These are phyloP conservation scores for Xylariales sp. DNA, from an alignment of 2,329 filamentous ascomycete genomes.

Conservation along the genomic window DNA sequence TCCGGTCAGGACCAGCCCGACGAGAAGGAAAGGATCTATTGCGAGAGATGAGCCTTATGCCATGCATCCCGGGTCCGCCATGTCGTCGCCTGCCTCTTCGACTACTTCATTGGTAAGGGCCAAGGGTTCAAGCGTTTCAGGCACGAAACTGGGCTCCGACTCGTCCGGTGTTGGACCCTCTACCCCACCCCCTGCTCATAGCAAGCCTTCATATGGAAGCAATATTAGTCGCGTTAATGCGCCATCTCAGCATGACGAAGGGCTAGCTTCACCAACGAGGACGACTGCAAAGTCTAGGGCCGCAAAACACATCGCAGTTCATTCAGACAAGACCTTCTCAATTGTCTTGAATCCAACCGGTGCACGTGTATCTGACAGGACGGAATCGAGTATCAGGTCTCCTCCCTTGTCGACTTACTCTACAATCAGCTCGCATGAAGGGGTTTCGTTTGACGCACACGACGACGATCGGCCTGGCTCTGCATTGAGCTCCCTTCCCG, in stretches of 20 bases:
- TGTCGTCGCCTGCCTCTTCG: conserved; percentile 28
- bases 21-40: conserved; percentile 16
- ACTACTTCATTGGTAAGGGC: conserved; percentile 32
- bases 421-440: conserved; percentile 46
- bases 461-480: conserved; percentile 43
- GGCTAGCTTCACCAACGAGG: conserved; percentile 16
- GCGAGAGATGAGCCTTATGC: conserved; percentile 18
- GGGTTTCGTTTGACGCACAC: conserved; percentile 41
- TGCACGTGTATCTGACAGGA: conserved; percentile 20
- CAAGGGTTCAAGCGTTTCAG: conserved; percentile 40
- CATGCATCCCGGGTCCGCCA: conserved; percentile 27
- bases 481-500: conserved; percentile 42
- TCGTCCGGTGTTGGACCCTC: conserved; percentile 26
- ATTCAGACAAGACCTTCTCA: conserved; percentile 57
- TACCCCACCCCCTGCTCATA: conserved; percentile 32
- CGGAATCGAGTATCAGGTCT: conserved; percentile 35
- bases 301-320: conserved; percentile 43
- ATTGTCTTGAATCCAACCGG: conserved; percentile 33
- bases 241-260: conserved; percentile 23
- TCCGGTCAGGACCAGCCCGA: conserved; percentile 16
- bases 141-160: conserved; percentile 34
- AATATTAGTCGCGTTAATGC: conserved; percentile 35
- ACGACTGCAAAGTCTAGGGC: conserved; percentile 33
- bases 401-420: conserved; percentile 38
- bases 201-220: conserved; percentile 32